phyloP scores from a whole-genome alignment of 352 stramenopile species.

The Plasmopara viticola region DNA sequence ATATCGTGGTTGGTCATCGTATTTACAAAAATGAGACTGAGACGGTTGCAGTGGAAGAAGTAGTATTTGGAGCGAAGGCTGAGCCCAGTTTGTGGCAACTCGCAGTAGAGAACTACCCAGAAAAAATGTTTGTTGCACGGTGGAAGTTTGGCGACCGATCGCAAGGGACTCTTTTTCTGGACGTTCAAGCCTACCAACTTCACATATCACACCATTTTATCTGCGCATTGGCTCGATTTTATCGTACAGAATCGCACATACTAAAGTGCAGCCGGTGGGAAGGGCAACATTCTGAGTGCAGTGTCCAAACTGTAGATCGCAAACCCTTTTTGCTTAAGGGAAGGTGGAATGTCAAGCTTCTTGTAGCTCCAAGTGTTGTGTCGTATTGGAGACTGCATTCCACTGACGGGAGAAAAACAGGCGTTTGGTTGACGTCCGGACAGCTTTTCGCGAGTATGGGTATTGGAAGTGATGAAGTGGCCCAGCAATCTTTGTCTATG shows the following conservation, averaged over 20 bases:
- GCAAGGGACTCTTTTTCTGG: slow-evolving; percentile 51
- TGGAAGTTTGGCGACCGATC: slow-evolving; percentile 37
- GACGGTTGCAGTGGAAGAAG: slow-evolving; percentile 34
- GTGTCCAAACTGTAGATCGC: not conserved
- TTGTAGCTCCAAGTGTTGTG: slow-evolving; percentile 54
- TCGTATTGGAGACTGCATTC: slow-evolving; percentile 46
- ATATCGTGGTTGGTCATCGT: slow-evolving; percentile 47
- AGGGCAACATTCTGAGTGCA: not conserved
- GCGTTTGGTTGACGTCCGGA: slow-evolving; percentile 46
- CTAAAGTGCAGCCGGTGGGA: slow-evolving; percentile 5
- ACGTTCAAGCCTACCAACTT: slow-evolving; percentile 64
- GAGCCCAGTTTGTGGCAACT: slow-evolving; percentile 73
- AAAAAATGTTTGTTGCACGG: slow-evolving; percentile 53
- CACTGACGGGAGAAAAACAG: slow-evolving; percentile 10
- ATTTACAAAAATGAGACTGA: slow-evolving; percentile 2
- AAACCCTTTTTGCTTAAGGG: slow-evolving; percentile 11
- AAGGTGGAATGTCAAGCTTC: slow-evolving; percentile 48
- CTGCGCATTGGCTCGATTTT: slow-evolving; percentile 25
- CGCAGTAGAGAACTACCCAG: slow-evolving; percentile 58
- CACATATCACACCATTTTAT: slow-evolving; percentile 60
- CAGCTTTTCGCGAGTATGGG: slow-evolving; percentile 58
- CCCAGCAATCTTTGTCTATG: slow-evolving; percentile 15
- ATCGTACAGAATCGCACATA: slow-evolving; percentile 8
- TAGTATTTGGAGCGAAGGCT: slow-evolving; percentile 57
- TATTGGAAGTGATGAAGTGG: slow-evolving; percentile 26